A percentile compares a stretch with the other conserved stretches of the same genome.
These are phyloP conservation scores for Aphanomyces cochlioides DNA, from an alignment of 352 stramenopile genomes.

Conservation along the genomic window DNA sequence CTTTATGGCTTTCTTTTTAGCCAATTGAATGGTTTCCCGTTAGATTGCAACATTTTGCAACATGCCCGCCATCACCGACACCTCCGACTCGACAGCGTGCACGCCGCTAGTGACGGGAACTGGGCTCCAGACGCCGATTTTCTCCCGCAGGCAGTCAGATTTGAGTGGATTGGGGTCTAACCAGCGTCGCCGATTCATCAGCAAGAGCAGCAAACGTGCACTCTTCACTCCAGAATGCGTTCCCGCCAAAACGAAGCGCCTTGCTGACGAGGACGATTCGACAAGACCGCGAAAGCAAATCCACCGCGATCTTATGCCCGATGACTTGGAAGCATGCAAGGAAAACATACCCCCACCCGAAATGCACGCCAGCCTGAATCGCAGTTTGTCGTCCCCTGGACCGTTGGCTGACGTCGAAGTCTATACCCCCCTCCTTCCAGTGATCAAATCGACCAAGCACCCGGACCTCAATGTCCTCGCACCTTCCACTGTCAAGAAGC, in stretches of 20 bases:
- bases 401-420: not conserved
- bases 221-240: conserved; percentile 18
- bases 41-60: not conserved
- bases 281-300: not conserved
- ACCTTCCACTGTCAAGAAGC: conserved; percentile 41
- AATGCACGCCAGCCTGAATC: not conserved
- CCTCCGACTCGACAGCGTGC: not conserved
- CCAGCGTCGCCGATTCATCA: not conserved
- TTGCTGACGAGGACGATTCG: not conserved
- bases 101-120: conserved; percentile 9
- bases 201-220: conserved; percentile 14
- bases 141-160: conserved; percentile 12
- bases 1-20: not conserved
- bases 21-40: not conserved
- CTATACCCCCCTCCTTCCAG: conserved; percentile 42
- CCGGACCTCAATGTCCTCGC: conserved; percentile 62
- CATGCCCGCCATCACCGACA: not conserved
- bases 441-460: conserved; percentile 48
- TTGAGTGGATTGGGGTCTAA: not conserved
- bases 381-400: conserved; percentile 1
- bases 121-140: not conserved
- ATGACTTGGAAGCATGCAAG: not conserved
- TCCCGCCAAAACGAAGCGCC: not conserved
- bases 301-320: not conserved
- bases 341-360: not conserved